phyloP scores from a whole-genome alignment of 768 basidiomycete genomes.

The Thelephora ganbajun region DNA sequence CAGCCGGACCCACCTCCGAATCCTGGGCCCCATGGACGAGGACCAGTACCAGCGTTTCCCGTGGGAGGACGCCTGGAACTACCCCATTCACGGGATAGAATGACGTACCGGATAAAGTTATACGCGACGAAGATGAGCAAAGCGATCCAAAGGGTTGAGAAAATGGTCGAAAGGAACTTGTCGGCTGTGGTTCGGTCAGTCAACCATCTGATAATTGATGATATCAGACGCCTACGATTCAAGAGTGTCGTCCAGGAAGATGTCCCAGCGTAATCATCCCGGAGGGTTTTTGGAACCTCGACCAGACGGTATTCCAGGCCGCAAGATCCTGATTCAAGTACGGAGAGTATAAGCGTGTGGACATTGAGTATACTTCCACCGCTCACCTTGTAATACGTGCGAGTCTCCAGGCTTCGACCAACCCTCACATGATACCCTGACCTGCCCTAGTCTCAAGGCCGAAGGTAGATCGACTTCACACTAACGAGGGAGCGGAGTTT shows the following conservation, averaged over 20 bases:
- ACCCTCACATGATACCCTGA: conserved; percentile 85
- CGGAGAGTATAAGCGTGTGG: background rate
- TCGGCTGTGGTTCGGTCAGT: conserved; percentile 22
- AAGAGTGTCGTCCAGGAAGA: background rate
- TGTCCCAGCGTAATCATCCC: background rate
- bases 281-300: conserved; percentile 35
- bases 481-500: conserved; percentile 21
- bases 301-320: conserved; percentile 75
- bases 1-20: conserved; percentile 26
- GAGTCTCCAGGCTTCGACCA: conserved; percentile 75
- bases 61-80: conserved; percentile 16
- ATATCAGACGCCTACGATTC: background rate
- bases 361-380: conserved; percentile 27
- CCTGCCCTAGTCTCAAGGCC: conserved; percentile 66
- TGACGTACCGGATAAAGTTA: conserved; percentile 10
- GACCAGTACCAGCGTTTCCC: conserved; percentile 13
- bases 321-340: conserved; percentile 53
- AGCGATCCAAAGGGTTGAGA: conserved; percentile 42
- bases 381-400: conserved; percentile 69
- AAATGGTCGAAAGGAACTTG: conserved; percentile 33
- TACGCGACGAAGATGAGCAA: conserved; percentile 42
- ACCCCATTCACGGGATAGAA: too few species aligned
- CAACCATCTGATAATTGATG: background rate
- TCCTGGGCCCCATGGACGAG: conserved; percentile 16
- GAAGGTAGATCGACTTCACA: conserved; percentile 87